Evolutionary conservation across 2,329 filamentous ascomycete species (phyloP).

Genomic region (Calonectria multiphialidica): DNA sequence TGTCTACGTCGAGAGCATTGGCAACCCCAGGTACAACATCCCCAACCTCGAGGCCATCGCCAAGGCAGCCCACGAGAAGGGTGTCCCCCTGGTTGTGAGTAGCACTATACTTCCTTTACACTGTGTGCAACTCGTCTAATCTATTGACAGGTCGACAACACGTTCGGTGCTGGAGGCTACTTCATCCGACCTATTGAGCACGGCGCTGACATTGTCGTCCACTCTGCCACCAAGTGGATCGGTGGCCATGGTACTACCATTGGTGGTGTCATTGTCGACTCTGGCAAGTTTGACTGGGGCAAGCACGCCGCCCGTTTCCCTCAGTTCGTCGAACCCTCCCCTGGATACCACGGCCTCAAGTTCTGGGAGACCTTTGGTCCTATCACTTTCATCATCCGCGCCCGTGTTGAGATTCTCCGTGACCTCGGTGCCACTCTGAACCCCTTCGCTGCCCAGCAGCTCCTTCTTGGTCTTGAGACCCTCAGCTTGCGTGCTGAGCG

Average conservation of each 20-base stretch:
- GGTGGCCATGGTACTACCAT: conserved; percentile 95
- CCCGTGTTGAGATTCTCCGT: conserved; percentile 89
- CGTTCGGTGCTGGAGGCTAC: conserved; percentile 93
- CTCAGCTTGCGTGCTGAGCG: conserved; percentile 87
- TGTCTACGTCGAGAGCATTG: conserved; percentile 91
- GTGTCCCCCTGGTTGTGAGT: conserved; percentile 73
- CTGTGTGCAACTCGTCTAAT: neutral
- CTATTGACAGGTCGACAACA: conserved; percentile 81
- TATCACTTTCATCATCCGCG: conserved; percentile 85
- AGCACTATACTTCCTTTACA: neutral
- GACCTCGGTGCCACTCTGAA: conserved; percentile 87
- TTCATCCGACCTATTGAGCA: conserved; percentile 88
- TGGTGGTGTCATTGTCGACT: conserved; percentile 86
- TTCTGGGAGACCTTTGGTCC: conserved; percentile 94
- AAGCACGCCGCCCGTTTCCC: conserved; percentile 87
- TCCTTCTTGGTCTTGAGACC: conserved; percentile 91
- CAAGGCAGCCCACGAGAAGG: conserved; percentile 78
- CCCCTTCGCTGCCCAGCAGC: conserved; percentile 93
- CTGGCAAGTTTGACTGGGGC: conserved; percentile 95
- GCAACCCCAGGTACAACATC: conserved; percentile 93
- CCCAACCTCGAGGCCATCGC: conserved; percentile 91
- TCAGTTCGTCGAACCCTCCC: conserved; percentile 89
- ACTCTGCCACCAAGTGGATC: conserved; percentile 98
- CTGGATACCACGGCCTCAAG: conserved; percentile 92
- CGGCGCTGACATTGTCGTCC: conserved; percentile 93